Evolutionary conservation across 805 yeast species (phyloP).

Genomic region (Metschnikowia colocasiae): DNA sequence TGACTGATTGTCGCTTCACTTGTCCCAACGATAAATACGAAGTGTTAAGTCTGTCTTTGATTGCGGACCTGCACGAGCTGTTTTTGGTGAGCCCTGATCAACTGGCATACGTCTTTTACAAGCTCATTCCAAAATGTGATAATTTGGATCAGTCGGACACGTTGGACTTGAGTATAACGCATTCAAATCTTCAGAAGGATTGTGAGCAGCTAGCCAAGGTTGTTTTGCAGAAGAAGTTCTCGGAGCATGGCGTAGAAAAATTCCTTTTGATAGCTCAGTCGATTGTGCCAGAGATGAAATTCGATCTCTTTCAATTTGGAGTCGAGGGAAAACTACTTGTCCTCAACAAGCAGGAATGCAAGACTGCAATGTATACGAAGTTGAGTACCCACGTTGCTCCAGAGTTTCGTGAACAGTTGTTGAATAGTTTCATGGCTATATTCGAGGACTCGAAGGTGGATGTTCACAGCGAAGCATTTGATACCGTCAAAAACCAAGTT

Average conservation of each 20-base stretch:
- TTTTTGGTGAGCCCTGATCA: conserved; percentile 65
- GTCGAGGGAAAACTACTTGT: conserved; percentile 20
- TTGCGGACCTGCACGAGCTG: conserved; percentile 22
- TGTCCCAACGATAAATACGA: conserved; percentile 26
- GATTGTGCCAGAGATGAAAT: conserved; percentile 20
- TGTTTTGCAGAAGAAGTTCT: conserved; percentile 1
- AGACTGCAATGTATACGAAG: conserved; percentile 6
- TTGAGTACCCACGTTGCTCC: conserved; percentile 6
- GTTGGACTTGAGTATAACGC: conserved; percentile 42
- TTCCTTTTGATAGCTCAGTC: conserved; percentile 20
- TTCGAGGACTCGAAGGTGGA: neutral
- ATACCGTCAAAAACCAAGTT: neutral
- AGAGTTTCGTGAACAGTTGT: conserved; percentile 12
- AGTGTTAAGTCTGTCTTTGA: conserved; percentile 16
- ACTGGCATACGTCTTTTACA: conserved; percentile 60
- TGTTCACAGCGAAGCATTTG: neutral
- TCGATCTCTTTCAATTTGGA: conserved; percentile 32
- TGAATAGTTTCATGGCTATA: conserved; percentile 2
- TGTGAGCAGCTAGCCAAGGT: conserved; percentile 23
- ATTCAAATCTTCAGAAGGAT: conserved; percentile 47
- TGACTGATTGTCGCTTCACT: conserved; percentile 41
- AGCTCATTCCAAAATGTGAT: conserved; percentile 33
- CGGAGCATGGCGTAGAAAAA: conserved; percentile 11
- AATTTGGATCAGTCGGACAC: conserved; percentile 27
- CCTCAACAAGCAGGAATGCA: conserved; percentile 19